phyloP scores from a whole-genome alignment of 2,329 filamentous ascomycete genomes.

The Curvularia spicifera region DNA sequence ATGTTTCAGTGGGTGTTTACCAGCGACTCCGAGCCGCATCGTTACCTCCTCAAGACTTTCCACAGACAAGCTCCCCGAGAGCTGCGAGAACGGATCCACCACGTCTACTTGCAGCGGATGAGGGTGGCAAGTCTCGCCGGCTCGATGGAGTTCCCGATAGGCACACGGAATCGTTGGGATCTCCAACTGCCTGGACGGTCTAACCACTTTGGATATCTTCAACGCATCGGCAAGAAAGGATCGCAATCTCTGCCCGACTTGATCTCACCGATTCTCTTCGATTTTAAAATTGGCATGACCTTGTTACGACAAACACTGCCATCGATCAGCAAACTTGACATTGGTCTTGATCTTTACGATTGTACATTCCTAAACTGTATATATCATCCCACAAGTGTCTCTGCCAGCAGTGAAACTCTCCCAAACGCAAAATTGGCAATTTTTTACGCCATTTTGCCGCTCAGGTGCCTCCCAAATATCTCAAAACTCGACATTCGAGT shows the following conservation, averaged over 20 bases:
- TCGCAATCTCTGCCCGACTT: background rate
- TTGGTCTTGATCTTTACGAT: background rate
- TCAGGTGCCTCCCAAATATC: background rate
- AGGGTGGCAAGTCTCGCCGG: background rate
- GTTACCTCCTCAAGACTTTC: background rate
- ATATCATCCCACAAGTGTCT: too few species aligned
- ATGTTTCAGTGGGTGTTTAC: background rate
- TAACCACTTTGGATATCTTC: background rate
- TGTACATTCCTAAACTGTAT: background rate
- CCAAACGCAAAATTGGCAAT: background rate
- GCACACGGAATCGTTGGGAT: fast-evolving
- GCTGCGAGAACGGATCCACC: background rate
- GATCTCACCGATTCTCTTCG: background rate
- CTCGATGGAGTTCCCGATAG: background rate
- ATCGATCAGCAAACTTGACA: background rate
- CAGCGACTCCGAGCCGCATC: background rate
- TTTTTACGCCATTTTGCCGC: background rate
- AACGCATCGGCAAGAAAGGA: background rate
- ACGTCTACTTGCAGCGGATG: background rate
- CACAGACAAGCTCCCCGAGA: background rate
- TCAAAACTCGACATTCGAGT: background rate
- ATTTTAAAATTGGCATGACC: background rate
- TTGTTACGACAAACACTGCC: background rate
- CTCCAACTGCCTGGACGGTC: fast-evolving
- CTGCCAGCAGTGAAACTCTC: too few species aligned